phyloP scores from a whole-genome alignment of 352 stramenopile genomes.

The Phytophthora podocarpi region DNA sequence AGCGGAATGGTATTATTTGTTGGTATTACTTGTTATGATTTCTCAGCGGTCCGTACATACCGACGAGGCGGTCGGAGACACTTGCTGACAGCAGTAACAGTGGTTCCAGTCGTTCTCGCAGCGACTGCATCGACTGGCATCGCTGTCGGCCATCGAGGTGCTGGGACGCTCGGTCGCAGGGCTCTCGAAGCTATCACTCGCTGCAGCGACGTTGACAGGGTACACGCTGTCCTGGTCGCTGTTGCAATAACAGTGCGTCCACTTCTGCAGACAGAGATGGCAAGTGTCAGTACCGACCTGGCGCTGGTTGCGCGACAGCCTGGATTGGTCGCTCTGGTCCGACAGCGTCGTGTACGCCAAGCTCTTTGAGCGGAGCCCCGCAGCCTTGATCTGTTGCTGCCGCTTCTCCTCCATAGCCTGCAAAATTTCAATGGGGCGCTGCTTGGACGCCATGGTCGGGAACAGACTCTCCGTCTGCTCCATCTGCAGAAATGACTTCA shows the following conservation, averaged over 20 bases:
- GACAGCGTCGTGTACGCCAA: constrained; percentile 46
- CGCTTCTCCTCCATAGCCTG: constrained; percentile 75
- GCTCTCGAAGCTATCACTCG: constrained; percentile 4
- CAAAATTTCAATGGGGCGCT: constrained; percentile 63
- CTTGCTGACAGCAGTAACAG: constrained; percentile 78
- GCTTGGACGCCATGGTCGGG: constrained; percentile 54
- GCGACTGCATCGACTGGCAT: constrained; percentile 69
- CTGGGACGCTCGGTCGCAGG: constrained; percentile 35
- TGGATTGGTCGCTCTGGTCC: constrained; percentile 45
- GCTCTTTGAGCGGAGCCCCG: constrained; percentile 59
- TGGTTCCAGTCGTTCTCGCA: constrained; percentile 74
- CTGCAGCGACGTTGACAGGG: constrained; percentile 36
- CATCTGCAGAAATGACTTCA: constrained; percentile 82
- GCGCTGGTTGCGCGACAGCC: constrained; percentile 37
- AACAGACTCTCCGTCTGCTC: constrained; percentile 61
- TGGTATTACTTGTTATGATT: not conserved
- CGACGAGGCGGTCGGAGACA: constrained; percentile 69
- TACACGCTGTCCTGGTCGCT: constrained; percentile 78
- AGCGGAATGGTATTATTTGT: not conserved
- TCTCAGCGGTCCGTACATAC: constrained; percentile 61
- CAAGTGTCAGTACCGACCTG: constrained; percentile 77
- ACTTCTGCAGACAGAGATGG: constrained; percentile 80
- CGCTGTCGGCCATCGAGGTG: constrained; percentile 56
- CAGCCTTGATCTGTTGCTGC: constrained; percentile 72
- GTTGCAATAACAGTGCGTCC: constrained; percentile 90